A percentile compares a stretch with the other conserved stretches of the same genome.
Evolutionary conservation across 495 filamentous ascomycete genomes (phyloP).

Genomic region (Bathelium albidoporum): DNA sequence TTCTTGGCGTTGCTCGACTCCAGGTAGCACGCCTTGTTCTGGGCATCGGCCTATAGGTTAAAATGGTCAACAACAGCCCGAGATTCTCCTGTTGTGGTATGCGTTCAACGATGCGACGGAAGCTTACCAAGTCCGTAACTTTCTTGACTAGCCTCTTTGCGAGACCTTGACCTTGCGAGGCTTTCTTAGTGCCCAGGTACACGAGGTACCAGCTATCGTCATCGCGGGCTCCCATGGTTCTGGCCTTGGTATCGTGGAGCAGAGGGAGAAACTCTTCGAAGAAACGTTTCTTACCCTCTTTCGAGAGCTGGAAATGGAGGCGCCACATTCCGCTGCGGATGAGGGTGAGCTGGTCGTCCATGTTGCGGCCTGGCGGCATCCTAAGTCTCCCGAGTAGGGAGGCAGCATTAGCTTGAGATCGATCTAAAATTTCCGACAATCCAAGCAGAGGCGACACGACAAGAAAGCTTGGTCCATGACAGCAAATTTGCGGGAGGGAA

Average conservation of each 20-base stretch:
- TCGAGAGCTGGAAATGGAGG: conserved; percentile 57
- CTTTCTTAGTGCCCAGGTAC: conserved; percentile 63
- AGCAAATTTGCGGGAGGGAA: conserved; percentile 7
- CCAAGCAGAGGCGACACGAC: neutral
- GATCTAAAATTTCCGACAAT: neutral
- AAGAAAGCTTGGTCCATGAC: neutral
- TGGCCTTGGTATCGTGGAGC: conserved; percentile 59
- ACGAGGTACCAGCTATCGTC: conserved; percentile 62
- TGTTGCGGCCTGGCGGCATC: conserved; percentile 65
- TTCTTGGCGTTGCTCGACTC: conserved; percentile 63
- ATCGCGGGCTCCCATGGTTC: conserved; percentile 53
- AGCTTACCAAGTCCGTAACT: conserved; percentile 49
- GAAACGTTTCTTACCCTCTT: conserved; percentile 60
- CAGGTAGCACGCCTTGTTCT: conserved; percentile 57
- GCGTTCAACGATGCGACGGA: too few relatives aligned
- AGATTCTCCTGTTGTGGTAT: too few relatives aligned
- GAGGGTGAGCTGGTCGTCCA: conserved; percentile 61
- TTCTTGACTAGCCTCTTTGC: conserved; percentile 57
- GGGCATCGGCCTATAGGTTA: conserved; percentile 47
- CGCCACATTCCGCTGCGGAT: conserved; percentile 63
- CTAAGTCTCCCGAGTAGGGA: conserved; percentile 31
- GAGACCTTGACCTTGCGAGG: conserved; percentile 56
- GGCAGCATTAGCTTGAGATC: neutral
- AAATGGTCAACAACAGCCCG: too few relatives aligned
- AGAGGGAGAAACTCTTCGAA: conserved; percentile 67